A percentile compares a stretch with the other conserved stretches of the same genome.
These are phyloP conservation scores for Globisporangium emineosum DNA, from an alignment of 352 stramenopile species.

Conservation along the genomic window DNA sequence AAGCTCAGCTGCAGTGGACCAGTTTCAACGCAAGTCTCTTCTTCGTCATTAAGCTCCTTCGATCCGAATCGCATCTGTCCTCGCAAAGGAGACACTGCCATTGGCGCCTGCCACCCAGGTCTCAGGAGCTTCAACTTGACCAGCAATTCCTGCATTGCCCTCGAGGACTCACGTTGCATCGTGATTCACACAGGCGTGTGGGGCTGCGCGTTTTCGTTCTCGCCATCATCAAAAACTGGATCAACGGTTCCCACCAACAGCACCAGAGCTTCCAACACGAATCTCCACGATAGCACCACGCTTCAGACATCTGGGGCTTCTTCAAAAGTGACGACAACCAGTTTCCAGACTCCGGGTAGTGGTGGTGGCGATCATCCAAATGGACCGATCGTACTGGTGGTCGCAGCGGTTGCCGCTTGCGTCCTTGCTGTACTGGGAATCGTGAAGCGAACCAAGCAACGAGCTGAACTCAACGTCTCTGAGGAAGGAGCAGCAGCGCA, in stretches of 20 bases:
- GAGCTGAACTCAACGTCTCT: neutral
- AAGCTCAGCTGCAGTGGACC: constrained; percentile 5
- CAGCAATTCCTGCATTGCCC: constrained; percentile 3
- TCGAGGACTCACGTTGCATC: constrained; percentile 3
- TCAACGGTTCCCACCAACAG: neutral
- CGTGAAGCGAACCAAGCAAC: constrained; percentile 1
- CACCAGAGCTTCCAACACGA: neutral
- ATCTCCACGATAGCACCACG: neutral
- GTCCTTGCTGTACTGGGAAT: constrained; percentile 4
- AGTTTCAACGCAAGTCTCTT: neutral
- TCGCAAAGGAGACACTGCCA: constrained; percentile 6
- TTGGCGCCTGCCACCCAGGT: neutral
- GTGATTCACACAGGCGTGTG: neutral
- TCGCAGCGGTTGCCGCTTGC: neutral
- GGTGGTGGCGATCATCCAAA: neutral
- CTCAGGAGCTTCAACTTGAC: constrained; percentile 2
- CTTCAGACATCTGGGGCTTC: neutral
- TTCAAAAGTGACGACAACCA: neutral
- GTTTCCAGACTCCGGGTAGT: neutral
- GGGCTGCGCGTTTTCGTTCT: constrained; percentile 4
- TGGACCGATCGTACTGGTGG: neutral
- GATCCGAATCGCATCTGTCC: constrained; percentile 2
- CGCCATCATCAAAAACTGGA: neutral
- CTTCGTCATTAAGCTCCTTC: neutral
- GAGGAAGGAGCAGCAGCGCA: neutral